Evolutionary conservation across 1,284 basidiomycete genomes (phyloP), one percentile per base, ranked within the genome.

Genomic region (Rhodotorula mucilaginosa): DNA sequence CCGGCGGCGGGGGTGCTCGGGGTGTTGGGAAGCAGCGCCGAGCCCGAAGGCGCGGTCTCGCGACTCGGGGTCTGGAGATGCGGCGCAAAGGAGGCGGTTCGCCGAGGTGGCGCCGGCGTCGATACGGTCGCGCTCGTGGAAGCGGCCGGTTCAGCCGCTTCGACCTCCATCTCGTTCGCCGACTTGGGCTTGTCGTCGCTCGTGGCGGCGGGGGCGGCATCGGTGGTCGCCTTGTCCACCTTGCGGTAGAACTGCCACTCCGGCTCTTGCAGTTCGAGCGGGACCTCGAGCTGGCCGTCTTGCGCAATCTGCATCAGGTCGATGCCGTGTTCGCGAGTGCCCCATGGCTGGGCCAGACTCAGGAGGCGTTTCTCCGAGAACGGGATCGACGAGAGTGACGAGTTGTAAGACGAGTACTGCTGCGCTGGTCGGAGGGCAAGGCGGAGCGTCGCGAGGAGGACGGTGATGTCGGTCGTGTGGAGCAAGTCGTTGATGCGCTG

Each of bases 391-490:
- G 90, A 48, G 87, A 86, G 73, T 92, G 69, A 70, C 34, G 65
- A 68, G 65, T 72, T 69, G 56, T 65, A 89, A 4, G 89, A 87
- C 21, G 91, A 92, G 81, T 97, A 97, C 80, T 97, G 94, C 80
- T 98, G 95, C 10, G 94, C 90, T 2, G 95, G 94, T 39, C 96
- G 89, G 48, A 97, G 86, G 57, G 97, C 85, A 34, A 98, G 86
- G 74, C 92, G 90, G 62, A 99, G 84, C 29, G 92, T 87, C 34
- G 91, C 84, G 68, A 93, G 88, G 61, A 98, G 86, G 52, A 99
- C 86, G 78, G 97, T 93, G 67, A 96, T 84, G 82, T 99, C 95
- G 57, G 89, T 90, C 1, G 93, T 92, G 78, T 89, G 88, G 68
- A 98, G 85, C 34, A 99, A 85, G 79, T 90, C 90, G 81, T 93